Evolutionary conservation across 495 filamentous ascomycete species (phyloP), one percentile per base, ranked within the genome.

Genomic region (Annulohypoxylon nitens): DNA sequence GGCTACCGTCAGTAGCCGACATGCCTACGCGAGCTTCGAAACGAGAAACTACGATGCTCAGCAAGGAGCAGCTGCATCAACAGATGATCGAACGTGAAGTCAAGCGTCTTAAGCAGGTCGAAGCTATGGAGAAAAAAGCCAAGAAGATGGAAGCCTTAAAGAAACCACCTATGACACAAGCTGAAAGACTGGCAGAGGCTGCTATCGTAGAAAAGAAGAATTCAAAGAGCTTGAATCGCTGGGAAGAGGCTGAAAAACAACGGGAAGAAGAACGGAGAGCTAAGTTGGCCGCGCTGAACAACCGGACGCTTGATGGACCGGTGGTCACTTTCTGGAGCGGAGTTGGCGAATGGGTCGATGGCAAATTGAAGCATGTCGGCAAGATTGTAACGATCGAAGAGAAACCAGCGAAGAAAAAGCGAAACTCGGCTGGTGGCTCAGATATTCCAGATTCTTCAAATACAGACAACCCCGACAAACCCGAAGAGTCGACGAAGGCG

Each of bases 301-400:
- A 93, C 77, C 88, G 93, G 34, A 92, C 92, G 55, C 85, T 98
- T 14, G 91, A 93, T 62, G 96, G 96, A 0, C 94, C 96, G 1
- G 93, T 98, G 10, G 90, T 98, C 48, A 93, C 93, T 14, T 96
- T 91, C 80, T 99, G 93, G 91, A 98, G 95, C 80, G 96, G 96
- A 9, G 83, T 92, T 67, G 93, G 90, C 51, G 89, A 92, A 64
- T 78, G 79, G 77, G 83, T 79, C 53, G 91, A 93, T 78, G 93
- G 91, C 33, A 92, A 91, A 75, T 82, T 95, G 65, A 91, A 88
- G 74, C 89, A 90, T 69, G 87, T 94, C 45, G 92, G 91, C 60
- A 92, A 91, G 75, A 82, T 89, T 59, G 87, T 90, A 7, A 86
- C 91, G 18, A 88, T 87, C 61, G 84, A 87, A 67, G 85, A 81